Base-by-base conservation (phyloP, 2,329 filamentous ascomycete genomes). In the Paecilomyces fulvus region DNA sequence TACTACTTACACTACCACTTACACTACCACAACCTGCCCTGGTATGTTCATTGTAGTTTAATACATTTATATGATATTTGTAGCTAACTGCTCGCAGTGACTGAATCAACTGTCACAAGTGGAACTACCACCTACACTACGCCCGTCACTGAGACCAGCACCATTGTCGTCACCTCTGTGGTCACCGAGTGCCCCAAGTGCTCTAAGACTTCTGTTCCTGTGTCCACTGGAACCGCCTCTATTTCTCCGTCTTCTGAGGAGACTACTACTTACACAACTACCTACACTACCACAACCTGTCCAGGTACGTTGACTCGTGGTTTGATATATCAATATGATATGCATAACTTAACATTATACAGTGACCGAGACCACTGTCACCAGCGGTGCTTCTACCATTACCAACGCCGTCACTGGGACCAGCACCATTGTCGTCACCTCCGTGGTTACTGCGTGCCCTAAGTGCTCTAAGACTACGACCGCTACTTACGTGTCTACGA, bases 371-470 rank as follows among this genome's bases (percentile, higher is more conserved):
- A 46, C 31, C 11, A 54, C 57, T 30, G 52, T 55, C 12, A 56
- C 55, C 2, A 59, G 55, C 31, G 57, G 57, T 30, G 49, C 49
- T 8, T 53, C 57, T n/a, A 57, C 52, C 10, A 37, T 57, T 31
- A 53, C 52, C 17, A 23, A 54, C 14, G 55, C 57, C n/a, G 52
- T 59, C 20, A 59, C 57, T 5, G 52, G 53, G 33, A 59, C 57
- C 20, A 59, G 52, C 55, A 59, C 57, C 20, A 59, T 59, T 20
- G 49, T 48, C 5, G 55, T 59, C 11, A 59, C 57, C 33, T 30
- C 55, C 30, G 50, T 59, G 11, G 30, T 53, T 1, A 59, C 57
- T 37, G 37, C 20, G 37, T 43, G 37, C 14, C 37, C 37, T 5
- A 43, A 43, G 37, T 43, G 37, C 37, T 17, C 37, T 17, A 43